phyloP scores from a whole-genome alignment of 2,329 filamentous ascomycete genomes.

The Corniculantispora saksenae region DNA sequence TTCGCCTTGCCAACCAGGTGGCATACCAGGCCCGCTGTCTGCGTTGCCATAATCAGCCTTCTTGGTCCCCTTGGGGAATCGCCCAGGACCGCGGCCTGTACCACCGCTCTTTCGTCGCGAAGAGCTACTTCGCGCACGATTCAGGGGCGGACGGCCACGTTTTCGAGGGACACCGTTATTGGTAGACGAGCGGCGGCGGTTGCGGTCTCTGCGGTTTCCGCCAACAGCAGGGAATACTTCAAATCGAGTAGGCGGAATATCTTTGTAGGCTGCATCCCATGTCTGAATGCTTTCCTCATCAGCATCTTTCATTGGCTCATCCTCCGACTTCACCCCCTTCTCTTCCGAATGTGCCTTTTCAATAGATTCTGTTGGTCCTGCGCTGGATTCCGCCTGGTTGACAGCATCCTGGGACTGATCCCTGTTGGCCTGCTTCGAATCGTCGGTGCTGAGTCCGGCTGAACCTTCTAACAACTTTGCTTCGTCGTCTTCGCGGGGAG shows the following conservation, averaged over 20 bases:
- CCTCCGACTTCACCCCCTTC: conserved; percentile 31
- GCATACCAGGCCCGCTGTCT: conserved; percentile 63
- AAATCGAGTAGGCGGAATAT: conserved; percentile 71
- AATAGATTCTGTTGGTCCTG: conserved; percentile 16
- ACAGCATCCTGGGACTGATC: background rate
- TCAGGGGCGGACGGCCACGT: conserved; percentile 39
- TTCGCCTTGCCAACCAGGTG: conserved; percentile 54
- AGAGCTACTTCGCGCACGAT: conserved; percentile 32
- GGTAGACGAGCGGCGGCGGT: conserved; percentile 38
- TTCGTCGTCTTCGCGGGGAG: conserved; percentile 77
- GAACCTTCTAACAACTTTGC: conserved; percentile 38
- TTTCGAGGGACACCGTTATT: conserved; percentile 8
- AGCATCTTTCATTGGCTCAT: conserved; percentile 31
- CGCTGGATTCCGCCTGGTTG: conserved; percentile 4
- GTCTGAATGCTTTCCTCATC: conserved; percentile 31
- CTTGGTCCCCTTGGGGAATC: conserved; percentile 69
- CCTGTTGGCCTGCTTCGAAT: conserved; percentile 28
- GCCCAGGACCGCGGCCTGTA: conserved; percentile 63
- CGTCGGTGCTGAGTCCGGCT: conserved; percentile 24
- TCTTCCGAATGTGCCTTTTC: conserved; percentile 33
- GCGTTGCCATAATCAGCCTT: conserved; percentile 69
- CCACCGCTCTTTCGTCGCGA: conserved; percentile 60
- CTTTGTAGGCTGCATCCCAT: conserved; percentile 52
- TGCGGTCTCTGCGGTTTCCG: conserved; percentile 48
- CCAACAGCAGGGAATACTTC: conserved; percentile 73